These are phyloP conservation scores for Parasarocladium wereldwijsianum DNA, from an alignment of 2,329 filamentous ascomycete species.

Conservation along the genomic window DNA sequence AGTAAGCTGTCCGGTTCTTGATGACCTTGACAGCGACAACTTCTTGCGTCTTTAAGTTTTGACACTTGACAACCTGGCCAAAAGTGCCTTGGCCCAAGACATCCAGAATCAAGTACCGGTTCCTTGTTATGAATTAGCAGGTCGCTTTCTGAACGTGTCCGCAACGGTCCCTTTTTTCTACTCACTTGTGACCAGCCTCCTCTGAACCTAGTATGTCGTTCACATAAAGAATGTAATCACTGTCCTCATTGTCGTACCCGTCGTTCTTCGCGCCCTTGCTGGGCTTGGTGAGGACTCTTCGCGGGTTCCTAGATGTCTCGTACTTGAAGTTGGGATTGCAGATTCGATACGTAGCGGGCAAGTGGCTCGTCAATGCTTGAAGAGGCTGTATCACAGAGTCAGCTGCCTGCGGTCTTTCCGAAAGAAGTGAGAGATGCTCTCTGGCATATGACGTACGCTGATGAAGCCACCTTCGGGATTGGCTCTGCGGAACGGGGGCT, in stretches of 20 bases:
- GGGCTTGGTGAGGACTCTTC: slow-evolving; percentile 89
- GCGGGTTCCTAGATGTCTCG: slow-evolving; percentile 91
- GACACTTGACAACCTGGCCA: slow-evolving; percentile 96
- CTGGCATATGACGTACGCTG: slow-evolving; percentile 56
- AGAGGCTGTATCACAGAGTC: slow-evolving; percentile 52
- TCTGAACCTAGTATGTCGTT: slow-evolving; percentile 97
- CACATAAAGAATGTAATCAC: slow-evolving; percentile 97
- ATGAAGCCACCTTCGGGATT: slow-evolving; percentile 97
- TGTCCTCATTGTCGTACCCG: slow-evolving; percentile 97
- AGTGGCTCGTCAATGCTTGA: slow-evolving; percentile 84
- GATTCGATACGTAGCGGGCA: slow-evolving; percentile 92
- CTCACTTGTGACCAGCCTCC: slow-evolving; percentile 92
- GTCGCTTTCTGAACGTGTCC: too few relatives aligned
- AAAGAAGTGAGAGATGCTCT: not conserved
- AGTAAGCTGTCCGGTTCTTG: slow-evolving; percentile 97
- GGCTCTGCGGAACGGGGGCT: slow-evolving; percentile 82
- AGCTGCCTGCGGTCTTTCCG: not conserved
- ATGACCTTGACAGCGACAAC: slow-evolving; percentile 98
- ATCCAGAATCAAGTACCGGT: slow-evolving; percentile 92
- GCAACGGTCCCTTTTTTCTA: too few relatives aligned
- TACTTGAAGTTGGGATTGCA: slow-evolving; percentile 98
- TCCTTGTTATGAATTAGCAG: too few relatives aligned
- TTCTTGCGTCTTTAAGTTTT: slow-evolving; percentile 95
- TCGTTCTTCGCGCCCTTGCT: slow-evolving; percentile 99
- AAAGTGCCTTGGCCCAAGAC: slow-evolving; percentile 96